phyloP scores from a whole-genome alignment of 75 land plant species.

The Sequoiadendron giganteum region DNA sequence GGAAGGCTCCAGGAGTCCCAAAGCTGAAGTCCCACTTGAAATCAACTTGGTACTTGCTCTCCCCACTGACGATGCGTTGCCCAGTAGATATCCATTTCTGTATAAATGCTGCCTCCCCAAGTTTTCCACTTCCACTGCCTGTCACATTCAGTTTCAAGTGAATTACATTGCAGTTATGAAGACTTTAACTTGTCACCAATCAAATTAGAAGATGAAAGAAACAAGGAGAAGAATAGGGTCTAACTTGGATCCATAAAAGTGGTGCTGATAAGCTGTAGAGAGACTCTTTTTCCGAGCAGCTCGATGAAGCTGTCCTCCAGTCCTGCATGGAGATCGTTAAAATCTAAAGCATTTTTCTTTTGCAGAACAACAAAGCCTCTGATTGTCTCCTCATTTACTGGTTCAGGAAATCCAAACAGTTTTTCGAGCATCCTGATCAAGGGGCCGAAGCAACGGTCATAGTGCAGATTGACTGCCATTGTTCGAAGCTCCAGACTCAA shows the following conservation, averaged over 20 bases:
- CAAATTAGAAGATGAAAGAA: neutral
- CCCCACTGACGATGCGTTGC: neutral
- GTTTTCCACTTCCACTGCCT: neutral
- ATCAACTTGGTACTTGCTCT: conserved; percentile 2
- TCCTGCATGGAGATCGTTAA: conserved; percentile 1
- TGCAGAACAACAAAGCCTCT: neutral
- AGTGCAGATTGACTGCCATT: neutral
- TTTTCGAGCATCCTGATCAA: neutral
- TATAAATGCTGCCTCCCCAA: neutral
- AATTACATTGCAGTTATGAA: neutral
- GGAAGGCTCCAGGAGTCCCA: conserved; percentile 17
- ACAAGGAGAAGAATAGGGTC: neutral
- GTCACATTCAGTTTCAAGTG: neutral
- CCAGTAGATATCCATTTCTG: neutral
- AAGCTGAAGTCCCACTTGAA: conserved; percentile 12
- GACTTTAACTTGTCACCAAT: too few species aligned
- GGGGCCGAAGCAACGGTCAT: neutral
- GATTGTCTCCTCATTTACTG: neutral
- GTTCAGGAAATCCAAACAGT: neutral
- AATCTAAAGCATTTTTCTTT: conserved; percentile 7
- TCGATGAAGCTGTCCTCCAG: neutral
- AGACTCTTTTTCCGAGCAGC: neutral
- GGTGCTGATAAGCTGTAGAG: conserved; percentile 8
- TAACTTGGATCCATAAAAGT: neutral
- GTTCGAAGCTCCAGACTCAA: neutral